Conservation (phyloP, 208 protist genomes). For the Leishmania mexicana region DNA sequence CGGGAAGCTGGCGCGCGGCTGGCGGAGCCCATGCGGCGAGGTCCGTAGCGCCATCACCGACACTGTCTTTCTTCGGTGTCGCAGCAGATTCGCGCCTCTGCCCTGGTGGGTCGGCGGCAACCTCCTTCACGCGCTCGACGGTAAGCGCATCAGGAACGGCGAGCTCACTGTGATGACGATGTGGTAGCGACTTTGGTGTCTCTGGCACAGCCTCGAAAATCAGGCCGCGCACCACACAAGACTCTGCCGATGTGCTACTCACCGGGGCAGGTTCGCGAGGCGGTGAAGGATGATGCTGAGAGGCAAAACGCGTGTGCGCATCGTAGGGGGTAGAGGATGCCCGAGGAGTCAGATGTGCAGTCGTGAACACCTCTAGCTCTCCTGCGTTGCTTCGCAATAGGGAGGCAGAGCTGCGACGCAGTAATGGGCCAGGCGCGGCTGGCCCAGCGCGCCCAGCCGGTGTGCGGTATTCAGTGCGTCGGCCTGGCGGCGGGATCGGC, state of each 20-base stretch:
- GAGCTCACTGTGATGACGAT: no score
- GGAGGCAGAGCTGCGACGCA: no score
- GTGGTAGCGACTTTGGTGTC: not conserved
- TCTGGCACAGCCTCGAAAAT: conserved; percentile 16
- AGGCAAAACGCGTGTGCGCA: not conserved
- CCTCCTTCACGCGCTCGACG: not conserved
- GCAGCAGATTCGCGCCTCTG: not conserved
- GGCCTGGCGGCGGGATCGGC: conserved; percentile 11
- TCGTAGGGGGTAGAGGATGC: not conserved
- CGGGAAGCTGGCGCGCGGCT: not conserved
- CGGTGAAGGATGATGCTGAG: not conserved
- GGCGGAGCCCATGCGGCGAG: not conserved
- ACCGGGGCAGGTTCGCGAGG: not conserved
- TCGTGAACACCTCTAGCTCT: not conserved
- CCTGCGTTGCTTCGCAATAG: not conserved
- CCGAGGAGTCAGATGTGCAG: not conserved
- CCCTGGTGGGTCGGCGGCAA: not conserved
- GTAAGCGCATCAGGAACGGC: not conserved
- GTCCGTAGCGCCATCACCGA: not conserved
- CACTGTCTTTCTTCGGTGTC: not conserved
- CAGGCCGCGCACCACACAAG: conserved; percentile 14
- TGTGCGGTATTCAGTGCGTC: not conserved
- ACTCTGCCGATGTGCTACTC: not conserved
- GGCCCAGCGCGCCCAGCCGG: not conserved
- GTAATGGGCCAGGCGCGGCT: not conserved